These are phyloP conservation scores for Ceratorhiza oryzae-sativae DNA, from an alignment of 1,284 basidiomycete species.

Conservation along the genomic window DNA sequence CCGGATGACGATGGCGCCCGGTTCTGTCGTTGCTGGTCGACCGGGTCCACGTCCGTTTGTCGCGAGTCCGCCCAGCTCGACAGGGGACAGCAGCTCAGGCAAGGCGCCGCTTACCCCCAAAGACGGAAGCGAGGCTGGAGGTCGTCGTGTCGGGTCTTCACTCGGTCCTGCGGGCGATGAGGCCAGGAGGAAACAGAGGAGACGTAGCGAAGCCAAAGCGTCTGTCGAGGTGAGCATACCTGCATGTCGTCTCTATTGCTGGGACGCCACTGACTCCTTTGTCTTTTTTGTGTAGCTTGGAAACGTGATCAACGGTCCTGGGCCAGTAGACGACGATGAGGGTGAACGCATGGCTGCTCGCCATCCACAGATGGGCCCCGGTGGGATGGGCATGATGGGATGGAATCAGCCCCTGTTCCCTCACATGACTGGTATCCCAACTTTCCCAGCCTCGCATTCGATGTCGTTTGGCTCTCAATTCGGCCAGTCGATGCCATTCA, in stretches of 20 bases:
- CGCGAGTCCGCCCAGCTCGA: constrained; percentile 54
- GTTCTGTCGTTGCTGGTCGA: neutral
- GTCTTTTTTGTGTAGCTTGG: constrained; percentile 61
- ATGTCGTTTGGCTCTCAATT: neutral
- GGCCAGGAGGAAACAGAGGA: constrained; percentile 60
- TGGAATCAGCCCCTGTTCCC: constrained; percentile 33
- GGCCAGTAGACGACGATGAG: constrained; percentile 63
- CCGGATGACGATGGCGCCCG: constrained; percentile 14
- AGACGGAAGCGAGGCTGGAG: constrained; percentile 73
- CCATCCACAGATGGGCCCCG: neutral
- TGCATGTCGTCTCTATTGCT: neutral
- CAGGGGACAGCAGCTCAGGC: constrained; percentile 77
- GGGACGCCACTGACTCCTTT: neutral
- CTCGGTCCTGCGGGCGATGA: constrained; percentile 51
- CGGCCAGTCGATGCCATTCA: constrained; percentile 3
- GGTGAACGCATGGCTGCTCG: constrained; percentile 49
- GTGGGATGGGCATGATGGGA: constrained; percentile 32
- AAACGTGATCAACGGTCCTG: constrained; percentile 77
- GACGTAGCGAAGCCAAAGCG: constrained; percentile 75
- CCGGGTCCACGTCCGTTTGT: constrained; percentile 25
- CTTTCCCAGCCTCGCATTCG: constrained; percentile 5
- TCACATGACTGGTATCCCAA: constrained; percentile 6
- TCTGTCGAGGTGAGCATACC: constrained; percentile 71
- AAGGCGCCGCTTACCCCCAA: constrained; percentile 71
- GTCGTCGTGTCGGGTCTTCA: constrained; percentile 43